These are phyloP conservation scores for Monosporascus cannonballus DNA, from an alignment of 2,329 filamentous ascomycete species.

Conservation along the genomic window DNA sequence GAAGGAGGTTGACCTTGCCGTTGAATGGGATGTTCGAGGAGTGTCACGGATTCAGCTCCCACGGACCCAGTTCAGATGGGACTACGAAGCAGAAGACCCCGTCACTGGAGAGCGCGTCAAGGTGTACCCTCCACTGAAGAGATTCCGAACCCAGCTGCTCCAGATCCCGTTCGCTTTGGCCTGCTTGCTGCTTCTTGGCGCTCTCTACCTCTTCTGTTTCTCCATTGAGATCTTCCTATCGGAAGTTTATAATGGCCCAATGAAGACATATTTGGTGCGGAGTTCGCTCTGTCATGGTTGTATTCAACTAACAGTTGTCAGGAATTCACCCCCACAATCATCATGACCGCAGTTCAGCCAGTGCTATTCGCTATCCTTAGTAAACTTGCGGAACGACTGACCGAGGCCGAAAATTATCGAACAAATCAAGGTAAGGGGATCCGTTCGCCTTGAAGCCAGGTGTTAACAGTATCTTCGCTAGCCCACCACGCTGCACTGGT, in stretches of 20 bases:
- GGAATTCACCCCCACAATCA: slow-evolving; percentile 81
- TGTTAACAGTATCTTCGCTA: slow-evolving; percentile 24
- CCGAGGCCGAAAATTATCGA: slow-evolving; percentile 85
- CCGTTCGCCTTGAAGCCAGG: not conserved
- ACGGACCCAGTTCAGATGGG: slow-evolving; percentile 71
- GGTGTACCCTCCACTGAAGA: slow-evolving; percentile 69
- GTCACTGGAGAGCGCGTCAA: slow-evolving; percentile 74
- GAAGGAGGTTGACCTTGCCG: slow-evolving; percentile 77
- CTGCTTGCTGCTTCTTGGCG: slow-evolving; percentile 67
- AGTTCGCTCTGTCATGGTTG: not conserved
- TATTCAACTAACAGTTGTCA: slow-evolving; percentile 27
- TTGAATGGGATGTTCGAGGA: slow-evolving; percentile 83
- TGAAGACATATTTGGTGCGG: slow-evolving; percentile 76
- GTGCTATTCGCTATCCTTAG: slow-evolving; percentile 72
- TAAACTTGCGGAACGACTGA: slow-evolving; percentile 68
- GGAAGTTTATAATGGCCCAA: slow-evolving; percentile 83
- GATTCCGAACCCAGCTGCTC: slow-evolving; percentile 69
- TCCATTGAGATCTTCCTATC: slow-evolving; percentile 93
- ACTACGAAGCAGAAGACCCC: slow-evolving; percentile 69
- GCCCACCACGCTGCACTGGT: slow-evolving; percentile 79
- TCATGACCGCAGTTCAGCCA: slow-evolving; percentile 78
- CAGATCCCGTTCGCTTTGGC: slow-evolving; percentile 79
- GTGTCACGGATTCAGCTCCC: slow-evolving; percentile 77
- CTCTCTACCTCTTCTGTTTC: slow-evolving; percentile 80
- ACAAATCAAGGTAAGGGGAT: slow-evolving; percentile 59